Evolutionary conservation across 352 stramenopile genomes (phyloP).

Genomic region (Elongisporangium undulatum): DNA sequence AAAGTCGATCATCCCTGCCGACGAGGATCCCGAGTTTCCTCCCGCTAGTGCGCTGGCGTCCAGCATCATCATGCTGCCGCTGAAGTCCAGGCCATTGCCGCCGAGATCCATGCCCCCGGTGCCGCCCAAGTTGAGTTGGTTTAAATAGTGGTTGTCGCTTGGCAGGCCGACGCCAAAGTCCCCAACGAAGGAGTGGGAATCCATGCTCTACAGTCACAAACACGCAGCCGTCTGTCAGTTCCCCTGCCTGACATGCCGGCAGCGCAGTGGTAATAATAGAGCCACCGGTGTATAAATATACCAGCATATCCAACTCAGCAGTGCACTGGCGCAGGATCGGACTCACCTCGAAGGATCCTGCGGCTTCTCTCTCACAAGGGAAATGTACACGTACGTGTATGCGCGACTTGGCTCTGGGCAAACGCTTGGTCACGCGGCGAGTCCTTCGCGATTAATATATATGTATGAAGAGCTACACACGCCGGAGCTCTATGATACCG

Average conservation of each 20-base stretch:
- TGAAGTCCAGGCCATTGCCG: conserved; percentile 57
- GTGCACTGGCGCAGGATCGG: neutral
- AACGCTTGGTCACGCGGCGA: neutral
- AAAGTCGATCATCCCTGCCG: conserved; percentile 75
- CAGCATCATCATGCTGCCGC: conserved; percentile 64
- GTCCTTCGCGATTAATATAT: neutral
- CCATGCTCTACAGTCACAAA: conserved; percentile 31
- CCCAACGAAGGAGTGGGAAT: conserved; percentile 71
- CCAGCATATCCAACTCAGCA: neutral
- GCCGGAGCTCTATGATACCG: neutral
- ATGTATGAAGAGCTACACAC: neutral
- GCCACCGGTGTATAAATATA: neutral
- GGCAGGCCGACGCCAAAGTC: conserved; percentile 71
- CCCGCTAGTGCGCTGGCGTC: conserved; percentile 39
- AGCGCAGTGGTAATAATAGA: neutral
- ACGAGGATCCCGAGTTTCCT: conserved; percentile 10
- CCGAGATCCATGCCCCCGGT: conserved; percentile 10
- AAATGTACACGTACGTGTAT: neutral
- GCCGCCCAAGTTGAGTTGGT: conserved; percentile 57
- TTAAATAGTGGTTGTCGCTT: conserved; percentile 70
- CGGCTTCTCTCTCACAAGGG: neutral
- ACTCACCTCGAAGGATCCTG: neutral
- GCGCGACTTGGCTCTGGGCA: neutral
- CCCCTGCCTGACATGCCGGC: too few species aligned
- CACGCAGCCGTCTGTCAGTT: conserved; percentile 2